Evolutionary conservation across 2,329 filamentous ascomycete genomes (phyloP).

Genomic region (Pseudogymnoascus verrucosus): DNA sequence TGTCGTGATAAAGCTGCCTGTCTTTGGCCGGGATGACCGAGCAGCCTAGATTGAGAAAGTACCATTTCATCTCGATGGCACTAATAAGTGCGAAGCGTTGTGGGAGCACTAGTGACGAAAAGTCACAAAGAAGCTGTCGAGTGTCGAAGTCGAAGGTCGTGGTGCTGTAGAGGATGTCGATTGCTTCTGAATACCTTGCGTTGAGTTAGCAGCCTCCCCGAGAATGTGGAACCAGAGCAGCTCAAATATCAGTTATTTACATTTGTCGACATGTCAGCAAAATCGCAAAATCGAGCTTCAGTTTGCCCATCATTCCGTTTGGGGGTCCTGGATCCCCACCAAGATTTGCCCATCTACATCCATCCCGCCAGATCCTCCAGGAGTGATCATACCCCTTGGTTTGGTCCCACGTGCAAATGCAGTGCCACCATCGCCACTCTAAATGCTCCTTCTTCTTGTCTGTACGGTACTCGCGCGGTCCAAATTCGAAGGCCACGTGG

Average conservation of each 20-base stretch:
- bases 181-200: conserved; percentile 19
- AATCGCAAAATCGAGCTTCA: conserved; percentile 16
- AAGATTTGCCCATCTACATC: conserved; percentile 3
- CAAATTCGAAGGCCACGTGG: neutral
- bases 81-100: conserved; percentile 20
- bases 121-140: conserved; percentile 17
- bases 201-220: neutral
- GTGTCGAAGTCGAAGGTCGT: conserved; percentile 22
- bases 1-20: neutral
- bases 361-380: neutral
- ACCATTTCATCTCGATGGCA: conserved; percentile 16
- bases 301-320: conserved; percentile 15
- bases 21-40: neutral
- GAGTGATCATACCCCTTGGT: neutral
- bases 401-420: conserved; percentile 14
- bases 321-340: conserved; percentile 5
- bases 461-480: conserved; percentile 11
- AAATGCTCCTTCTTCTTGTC: conserved; percentile 13
- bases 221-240: too few relatives aligned
- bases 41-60: neutral
- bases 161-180: conserved; percentile 19
- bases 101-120: conserved; percentile 17
- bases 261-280: conserved; percentile 17
- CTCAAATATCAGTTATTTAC: neutral
- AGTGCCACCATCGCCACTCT: conserved; percentile 17